phyloP scores from a whole-genome alignment of 1,284 basidiomycete species.

The Rhodotorula sp. region DNA sequence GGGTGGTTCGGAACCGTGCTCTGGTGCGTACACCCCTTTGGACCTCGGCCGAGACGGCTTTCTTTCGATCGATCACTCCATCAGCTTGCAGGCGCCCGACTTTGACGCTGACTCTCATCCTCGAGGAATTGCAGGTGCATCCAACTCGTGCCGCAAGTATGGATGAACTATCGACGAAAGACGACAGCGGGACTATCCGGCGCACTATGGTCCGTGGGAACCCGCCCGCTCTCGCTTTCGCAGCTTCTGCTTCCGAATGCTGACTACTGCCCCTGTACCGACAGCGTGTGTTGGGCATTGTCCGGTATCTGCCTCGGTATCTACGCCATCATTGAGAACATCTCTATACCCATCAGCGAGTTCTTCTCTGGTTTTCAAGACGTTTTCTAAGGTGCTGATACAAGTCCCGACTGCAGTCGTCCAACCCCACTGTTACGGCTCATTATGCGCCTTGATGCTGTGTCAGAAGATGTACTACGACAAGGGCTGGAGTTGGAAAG shows the following conservation, averaged over 20 bases:
- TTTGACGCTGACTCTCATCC: neutral
- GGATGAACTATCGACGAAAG: conserved; percentile 15
- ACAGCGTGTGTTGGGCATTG: conserved; percentile 22
- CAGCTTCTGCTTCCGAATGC: no score
- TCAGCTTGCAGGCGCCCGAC: neutral
- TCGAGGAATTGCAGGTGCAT: conserved; percentile 3
- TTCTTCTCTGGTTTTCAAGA: no score
- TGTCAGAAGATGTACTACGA: conserved; percentile 33
- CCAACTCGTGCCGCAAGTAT: conserved; percentile 29
- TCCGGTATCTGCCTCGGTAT: conserved; percentile 19
- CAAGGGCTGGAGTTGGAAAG: conserved; percentile 8
- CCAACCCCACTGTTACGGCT: conserved; percentile 31
- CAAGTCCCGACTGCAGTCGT: conserved; percentile 8
- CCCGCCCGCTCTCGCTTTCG: no score
- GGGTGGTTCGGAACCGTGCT: conserved; percentile 25
- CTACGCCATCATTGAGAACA: conserved; percentile 26
- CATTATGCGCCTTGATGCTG: conserved; percentile 12
- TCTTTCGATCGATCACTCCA: neutral
- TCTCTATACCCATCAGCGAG: conserved; percentile 30
- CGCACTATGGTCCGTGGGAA: conserved; percentile 1
- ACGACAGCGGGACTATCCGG: conserved; percentile 11
- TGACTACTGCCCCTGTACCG: neutral
- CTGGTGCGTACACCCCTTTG: conserved; percentile 5
- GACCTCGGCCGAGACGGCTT: neutral
- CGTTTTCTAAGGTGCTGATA: no score